Evolutionary conservation across 306 rosid species (phyloP).

Genomic region (Dryas alaskensis): DNA sequence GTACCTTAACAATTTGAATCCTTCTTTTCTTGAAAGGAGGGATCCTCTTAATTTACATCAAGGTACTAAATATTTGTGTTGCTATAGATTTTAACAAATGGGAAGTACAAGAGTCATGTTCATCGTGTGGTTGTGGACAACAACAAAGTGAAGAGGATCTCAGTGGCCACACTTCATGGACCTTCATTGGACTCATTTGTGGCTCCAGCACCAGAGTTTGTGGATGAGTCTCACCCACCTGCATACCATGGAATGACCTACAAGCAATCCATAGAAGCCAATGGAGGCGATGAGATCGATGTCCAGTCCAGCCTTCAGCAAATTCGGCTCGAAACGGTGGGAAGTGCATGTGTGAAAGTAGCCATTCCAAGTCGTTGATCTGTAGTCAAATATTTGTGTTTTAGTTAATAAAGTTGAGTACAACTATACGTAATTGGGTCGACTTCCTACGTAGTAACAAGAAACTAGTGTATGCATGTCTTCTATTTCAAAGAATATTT

Average conservation of each 20-base stretch:
- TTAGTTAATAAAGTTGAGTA: background rate
- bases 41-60: no score
- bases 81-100: conserved; percentile 50
- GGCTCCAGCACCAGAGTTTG: conserved; percentile 38
- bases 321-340: conserved; percentile 2
- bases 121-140: conserved; percentile 54
- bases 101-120: conserved; percentile 55
- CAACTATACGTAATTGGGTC: background rate
- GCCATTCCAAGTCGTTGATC: no score
- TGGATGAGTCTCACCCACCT: conserved; percentile 38
- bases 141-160: conserved; percentile 43
- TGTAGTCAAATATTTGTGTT: background rate
- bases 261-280: conserved; percentile 44
- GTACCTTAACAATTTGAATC: no score
- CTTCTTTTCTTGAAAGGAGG: no score
- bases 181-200: conserved; percentile 44
- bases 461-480: no score
- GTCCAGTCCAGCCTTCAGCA: conserved; percentile 19
- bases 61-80: background rate
- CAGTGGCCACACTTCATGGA: conserved; percentile 55
- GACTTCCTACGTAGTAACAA: no score
- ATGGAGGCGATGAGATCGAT: conserved; percentile 31
- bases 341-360: no score
- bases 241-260: conserved; percentile 43
- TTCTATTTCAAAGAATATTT: no score